Base-by-base conservation (phyloP, 495 filamentous ascomycete genomes). In the Neurospora sp. region DNA sequence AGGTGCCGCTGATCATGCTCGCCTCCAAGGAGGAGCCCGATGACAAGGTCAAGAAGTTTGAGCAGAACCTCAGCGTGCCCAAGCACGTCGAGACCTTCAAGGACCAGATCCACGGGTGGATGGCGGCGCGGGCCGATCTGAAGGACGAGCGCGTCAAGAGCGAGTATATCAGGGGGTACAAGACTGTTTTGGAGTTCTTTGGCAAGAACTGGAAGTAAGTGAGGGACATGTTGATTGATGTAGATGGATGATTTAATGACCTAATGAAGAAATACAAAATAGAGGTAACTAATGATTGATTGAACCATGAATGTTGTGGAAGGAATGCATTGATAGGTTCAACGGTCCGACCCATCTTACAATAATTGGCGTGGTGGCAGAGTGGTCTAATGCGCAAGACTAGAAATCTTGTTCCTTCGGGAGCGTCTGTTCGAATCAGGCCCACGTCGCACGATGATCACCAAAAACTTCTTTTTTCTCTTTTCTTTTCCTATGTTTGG, bases 91-190 rank as follows among this genome's bases (percentile, higher is more conserved):
- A 96, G 88, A 94, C 87, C 40, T 97, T 93, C 77, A 73, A 81
- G 11, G 90, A 92, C 74, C 93, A 96, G 86, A 88, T 96, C 68
- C 94, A 97, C 82, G 94, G 94, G 39, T 97, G 90, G 88, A 97
- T 97, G 94, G 93, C 92, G 22, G 94, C 94, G 6, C 84, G 92
- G 35, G 85, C 83, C 27, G 86, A 96, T 78, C 79, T 96, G 44
- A 87, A 89, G 72, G 83, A 96, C 75, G 82, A 82, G 7, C 85
- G 87, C 73, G 90, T 93, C 53, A 89, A 86, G 79, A 86, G 84
- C 78, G 93, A 94, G 84, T 97, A 96, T 80, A 87, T 89, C 82
- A 83, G 91, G 16, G 94, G 92, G 0, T 97, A 97, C 79, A 86
- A 89, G 85, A 87, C 87, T 14, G 83, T 93, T 71, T 77, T 96